Evolutionary conservation across 805 yeast species (phyloP), one percentile per base, ranked within the genome.

Genomic region (Candida adriatica): DNA sequence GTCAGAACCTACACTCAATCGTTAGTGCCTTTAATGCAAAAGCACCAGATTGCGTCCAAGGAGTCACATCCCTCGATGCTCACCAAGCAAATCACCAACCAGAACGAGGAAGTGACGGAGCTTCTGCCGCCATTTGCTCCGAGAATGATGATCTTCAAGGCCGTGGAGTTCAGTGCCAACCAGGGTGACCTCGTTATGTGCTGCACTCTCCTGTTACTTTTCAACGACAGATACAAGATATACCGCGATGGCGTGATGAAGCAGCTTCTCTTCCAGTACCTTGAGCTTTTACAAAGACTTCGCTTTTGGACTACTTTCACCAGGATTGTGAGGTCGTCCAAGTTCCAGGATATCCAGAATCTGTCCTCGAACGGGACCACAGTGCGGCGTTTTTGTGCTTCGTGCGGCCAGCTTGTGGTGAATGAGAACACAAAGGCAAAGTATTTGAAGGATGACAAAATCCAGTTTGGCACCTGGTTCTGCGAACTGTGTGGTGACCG

Each of bases 391-490:
- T 78, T 70, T 43, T 82, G 92, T 51, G 68, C 70, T 18, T 59
- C 61, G 46, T 82, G 94, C 51, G 63, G 68, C 13, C 62, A 67
- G 30, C 57, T 78, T n/a, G 58, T 82, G 7, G 51, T 71, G 8
- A 80, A 81, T 53, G 87, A 79, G 41, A 43, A 47, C 6, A 61
- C 75, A 4, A 75, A 73, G 45, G 61, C 56, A 13, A 61, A 54
- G 24, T 46, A 42, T 29, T 37, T 43, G 10, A 48, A 47, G 3
- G 54, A 55, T 22, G 52, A 58, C 8, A 53, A 48, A 0, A 57
- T 59, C 13, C 55, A 53, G 21, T 72, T 75, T 46, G 95, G 94
- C 1, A 77, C 68, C 45, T 87, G 95, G 95, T 83, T 79, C 53
- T 88, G 96, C 58, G 85, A 76, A 32, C 66, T 64, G 15, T 88